Conservation (phyloP, 306 rosid genomes). For the Cicer bijugum region DNA sequence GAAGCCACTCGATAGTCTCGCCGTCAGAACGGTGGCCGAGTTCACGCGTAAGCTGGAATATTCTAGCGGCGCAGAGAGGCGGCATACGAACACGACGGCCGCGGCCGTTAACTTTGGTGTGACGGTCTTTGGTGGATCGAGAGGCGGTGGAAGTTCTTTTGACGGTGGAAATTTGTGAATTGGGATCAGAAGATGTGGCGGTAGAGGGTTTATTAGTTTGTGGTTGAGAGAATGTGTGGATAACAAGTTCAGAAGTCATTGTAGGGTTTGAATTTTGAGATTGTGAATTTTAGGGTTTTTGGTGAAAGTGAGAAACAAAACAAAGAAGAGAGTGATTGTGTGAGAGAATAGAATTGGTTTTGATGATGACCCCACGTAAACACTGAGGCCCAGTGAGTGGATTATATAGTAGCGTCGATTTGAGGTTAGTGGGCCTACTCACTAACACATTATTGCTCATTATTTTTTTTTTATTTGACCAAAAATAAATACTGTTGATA, state of each 20-base stretch:
- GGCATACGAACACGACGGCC: slow-evolving; percentile 98
- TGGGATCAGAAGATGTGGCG: slow-evolving; percentile 27
- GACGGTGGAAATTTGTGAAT: slow-evolving; percentile 42
- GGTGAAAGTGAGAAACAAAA: slow-evolving; percentile 10
- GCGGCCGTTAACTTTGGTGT: slow-evolving; percentile 92
- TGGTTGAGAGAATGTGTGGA: slow-evolving; percentile 50
- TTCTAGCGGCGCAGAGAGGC: slow-evolving; percentile 87
- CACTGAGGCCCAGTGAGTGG: slow-evolving; percentile 8
- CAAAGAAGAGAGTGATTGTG: not conserved
- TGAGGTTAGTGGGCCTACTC: slow-evolving; percentile 45
- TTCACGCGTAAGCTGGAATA: slow-evolving; percentile 91
- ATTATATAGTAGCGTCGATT: slow-evolving; percentile 17
- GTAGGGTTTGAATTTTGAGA: slow-evolving; percentile 32
- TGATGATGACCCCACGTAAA: slow-evolving; percentile 66
- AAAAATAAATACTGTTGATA: too few relatives aligned
- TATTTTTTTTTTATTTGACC: too few relatives aligned
- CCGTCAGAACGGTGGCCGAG: slow-evolving; percentile 98
- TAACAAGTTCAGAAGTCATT: slow-evolving; percentile 60
- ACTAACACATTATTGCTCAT: too few relatives aligned
- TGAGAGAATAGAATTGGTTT: not conserved
- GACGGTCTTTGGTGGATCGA: slow-evolving; percentile 76
- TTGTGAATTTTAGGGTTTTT: slow-evolving; percentile 61
- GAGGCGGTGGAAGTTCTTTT: slow-evolving; percentile 33
- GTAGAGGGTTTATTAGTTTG: slow-evolving; percentile 36
- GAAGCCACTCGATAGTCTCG: slow-evolving; percentile 95